phyloP scores from a whole-genome alignment of 257 asterid species.

The Ilex aquifolium region DNA sequence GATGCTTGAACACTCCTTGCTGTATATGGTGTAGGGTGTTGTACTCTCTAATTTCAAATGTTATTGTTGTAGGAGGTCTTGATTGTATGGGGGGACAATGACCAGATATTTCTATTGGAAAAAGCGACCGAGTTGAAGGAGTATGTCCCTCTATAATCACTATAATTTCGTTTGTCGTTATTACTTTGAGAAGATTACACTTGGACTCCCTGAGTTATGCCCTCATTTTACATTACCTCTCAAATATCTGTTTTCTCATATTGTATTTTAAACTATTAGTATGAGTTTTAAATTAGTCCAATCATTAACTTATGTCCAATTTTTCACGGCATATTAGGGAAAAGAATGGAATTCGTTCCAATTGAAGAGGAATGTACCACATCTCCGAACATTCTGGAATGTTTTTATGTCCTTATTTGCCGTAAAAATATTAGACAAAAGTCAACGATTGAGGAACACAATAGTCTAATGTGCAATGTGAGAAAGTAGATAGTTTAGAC shows the following conservation, averaged over 20 bases:
- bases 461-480: too few relatives aligned
- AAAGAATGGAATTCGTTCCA: too few relatives aligned
- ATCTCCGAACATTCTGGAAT: too few relatives aligned
- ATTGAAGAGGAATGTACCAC: too few relatives aligned
- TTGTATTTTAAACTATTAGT: not conserved
- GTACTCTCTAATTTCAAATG: not conserved
- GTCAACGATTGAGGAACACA: too few relatives aligned
- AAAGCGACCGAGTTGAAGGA: slow-evolving; percentile 52
- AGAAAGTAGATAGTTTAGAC: too few relatives aligned
- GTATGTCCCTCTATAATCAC: slow-evolving; percentile 24
- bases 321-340: too few relatives aligned
- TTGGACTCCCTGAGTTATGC: not conserved
- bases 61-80: slow-evolving; percentile 45
- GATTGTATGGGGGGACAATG: slow-evolving; percentile 85
- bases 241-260: not conserved
- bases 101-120: slow-evolving; percentile 55
- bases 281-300: too few relatives aligned
- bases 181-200: not conserved
- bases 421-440: too few relatives aligned
- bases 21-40: not conserved
- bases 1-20: not conserved
- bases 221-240: not conserved
- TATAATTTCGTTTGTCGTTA: not conserved
- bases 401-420: too few relatives aligned
- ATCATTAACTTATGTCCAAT: too few relatives aligned